phyloP scores from a whole-genome alignment of 139 green algal genomes.

The Coccomyxa sp. region DNA sequence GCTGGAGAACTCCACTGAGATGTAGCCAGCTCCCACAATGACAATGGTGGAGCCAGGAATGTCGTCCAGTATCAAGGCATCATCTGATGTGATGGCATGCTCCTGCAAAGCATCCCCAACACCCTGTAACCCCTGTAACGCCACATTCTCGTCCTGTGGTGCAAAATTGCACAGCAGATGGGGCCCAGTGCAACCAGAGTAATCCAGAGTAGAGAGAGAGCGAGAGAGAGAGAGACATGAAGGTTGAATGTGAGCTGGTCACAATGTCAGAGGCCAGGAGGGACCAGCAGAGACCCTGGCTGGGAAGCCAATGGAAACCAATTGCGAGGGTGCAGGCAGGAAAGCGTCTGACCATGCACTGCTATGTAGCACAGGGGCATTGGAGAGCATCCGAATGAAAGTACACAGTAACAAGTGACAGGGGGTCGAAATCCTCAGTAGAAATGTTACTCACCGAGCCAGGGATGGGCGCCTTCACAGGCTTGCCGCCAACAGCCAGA shows the following conservation, averaged over 20 bases:
- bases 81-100: conserved; percentile 87
- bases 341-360: background rate
- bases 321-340: too few relatives aligned
- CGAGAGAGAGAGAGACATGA: too few relatives aligned
- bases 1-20: conserved; percentile 92
- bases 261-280: background rate
- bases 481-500: conserved; percentile 80
- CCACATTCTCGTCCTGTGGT: too few relatives aligned
- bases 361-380: background rate
- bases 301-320: too few relatives aligned
- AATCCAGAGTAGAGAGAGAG: too few relatives aligned
- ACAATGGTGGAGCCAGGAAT: conserved; percentile 67
- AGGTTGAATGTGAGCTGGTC: background rate
- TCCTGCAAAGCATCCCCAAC: too few relatives aligned
- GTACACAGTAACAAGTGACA: background rate
- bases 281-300: too few relatives aligned
- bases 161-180: too few relatives aligned
- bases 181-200: too few relatives aligned
- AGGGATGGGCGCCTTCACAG: conserved; percentile 72
- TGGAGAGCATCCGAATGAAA: background rate
- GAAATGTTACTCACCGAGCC: conserved; percentile 59
- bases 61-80: conserved; percentile 80
- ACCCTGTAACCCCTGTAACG: too few relatives aligned
- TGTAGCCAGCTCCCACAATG: conserved; percentile 94
- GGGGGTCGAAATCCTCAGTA: background rate